Evolutionary conservation across 164 flowering plant genomes (phyloP).

Genomic region (Macadamia tetraphylla): DNA sequence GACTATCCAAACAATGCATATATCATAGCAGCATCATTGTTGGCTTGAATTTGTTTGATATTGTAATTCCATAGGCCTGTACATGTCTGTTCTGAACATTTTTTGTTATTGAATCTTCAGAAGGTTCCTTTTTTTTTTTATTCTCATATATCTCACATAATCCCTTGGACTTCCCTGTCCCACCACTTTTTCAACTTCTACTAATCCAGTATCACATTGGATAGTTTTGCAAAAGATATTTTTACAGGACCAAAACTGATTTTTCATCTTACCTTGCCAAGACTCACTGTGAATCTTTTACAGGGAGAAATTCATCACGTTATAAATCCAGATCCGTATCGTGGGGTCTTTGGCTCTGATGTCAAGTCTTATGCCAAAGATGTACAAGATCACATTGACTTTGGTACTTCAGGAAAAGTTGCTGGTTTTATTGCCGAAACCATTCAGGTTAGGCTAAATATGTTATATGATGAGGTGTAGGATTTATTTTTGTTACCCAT

Average conservation of each 20-base stretch:
- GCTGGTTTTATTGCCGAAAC: slow-evolving; percentile 99
- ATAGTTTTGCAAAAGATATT: neutral
- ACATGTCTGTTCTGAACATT: neutral
- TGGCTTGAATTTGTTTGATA: neutral
- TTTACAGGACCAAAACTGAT: neutral
- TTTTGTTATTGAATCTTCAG: neutral
- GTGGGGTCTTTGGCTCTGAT: slow-evolving; percentile 83
- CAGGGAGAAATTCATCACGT: slow-evolving; percentile 98
- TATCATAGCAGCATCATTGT: neutral
- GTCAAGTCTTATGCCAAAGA: slow-evolving; percentile 68
- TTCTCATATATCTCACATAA: neutral
- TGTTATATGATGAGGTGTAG: neutral
- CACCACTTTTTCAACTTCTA: neutral
- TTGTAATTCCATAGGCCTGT: neutral
- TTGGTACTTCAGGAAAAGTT: slow-evolving; percentile 85
- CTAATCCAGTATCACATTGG: neutral
- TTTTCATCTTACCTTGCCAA: neutral
- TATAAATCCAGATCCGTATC: slow-evolving; percentile 91
- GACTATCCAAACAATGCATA: neutral
- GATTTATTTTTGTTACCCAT: neutral
- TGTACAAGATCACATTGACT: slow-evolving; percentile 89
- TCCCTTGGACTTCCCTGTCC: neutral
- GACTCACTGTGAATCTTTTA: slow-evolving; percentile 10
- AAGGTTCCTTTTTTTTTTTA: neutral
- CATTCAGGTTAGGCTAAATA: slow-evolving; percentile 59